Percentiles rank a stretch among this genome's conserved stretches.
phyloP scores from a whole-genome alignment of 306 rosid genomes.

The Acacia acuminata region DNA sequence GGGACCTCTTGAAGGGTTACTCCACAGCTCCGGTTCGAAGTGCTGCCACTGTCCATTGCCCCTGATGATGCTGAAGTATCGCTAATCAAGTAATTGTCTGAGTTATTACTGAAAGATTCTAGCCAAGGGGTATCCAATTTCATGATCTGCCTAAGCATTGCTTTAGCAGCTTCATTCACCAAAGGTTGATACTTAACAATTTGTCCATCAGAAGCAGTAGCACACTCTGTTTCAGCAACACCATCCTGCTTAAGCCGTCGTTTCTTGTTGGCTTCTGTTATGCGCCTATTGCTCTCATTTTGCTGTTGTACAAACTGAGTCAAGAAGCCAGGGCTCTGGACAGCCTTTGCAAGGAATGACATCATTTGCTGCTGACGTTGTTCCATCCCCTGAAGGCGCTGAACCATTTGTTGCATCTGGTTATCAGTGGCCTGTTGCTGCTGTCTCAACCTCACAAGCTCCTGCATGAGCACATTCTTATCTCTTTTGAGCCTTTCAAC shows the following conservation, averaged over 20 bases:
- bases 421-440: conserved; percentile 90
- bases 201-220: conserved; percentile 69
- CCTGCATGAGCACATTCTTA: conserved; percentile 94
- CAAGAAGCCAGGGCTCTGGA: conserved; percentile 89
- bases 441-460: conserved; percentile 89
- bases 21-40: conserved; percentile 54
- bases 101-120: conserved; percentile 48
- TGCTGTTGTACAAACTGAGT: conserved; percentile 91
- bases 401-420: conserved; percentile 81
- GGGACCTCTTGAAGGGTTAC: conserved; percentile 82
- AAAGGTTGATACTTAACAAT: conserved; percentile 81
- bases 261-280: conserved; percentile 71
- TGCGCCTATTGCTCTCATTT: conserved; percentile 69
- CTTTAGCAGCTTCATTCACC: conserved; percentile 69
- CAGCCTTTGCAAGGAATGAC: conserved; percentile 93
- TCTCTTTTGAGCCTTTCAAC: conserved; percentile 90
- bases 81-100: conserved; percentile 54
- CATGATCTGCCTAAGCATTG: conserved; percentile 69
- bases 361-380: conserved; percentile 96
- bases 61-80: conserved; percentile 51
- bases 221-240: conserved; percentile 42
- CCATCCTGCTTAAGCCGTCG: conserved; percentile 77
- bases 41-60: conserved; percentile 55
- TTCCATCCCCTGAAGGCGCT: conserved; percentile 92
- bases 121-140: conserved; percentile 50